These are phyloP conservation scores for Puccinia horiana DNA, from an alignment of 1,284 basidiomycete genomes.

Conservation along the genomic window DNA sequence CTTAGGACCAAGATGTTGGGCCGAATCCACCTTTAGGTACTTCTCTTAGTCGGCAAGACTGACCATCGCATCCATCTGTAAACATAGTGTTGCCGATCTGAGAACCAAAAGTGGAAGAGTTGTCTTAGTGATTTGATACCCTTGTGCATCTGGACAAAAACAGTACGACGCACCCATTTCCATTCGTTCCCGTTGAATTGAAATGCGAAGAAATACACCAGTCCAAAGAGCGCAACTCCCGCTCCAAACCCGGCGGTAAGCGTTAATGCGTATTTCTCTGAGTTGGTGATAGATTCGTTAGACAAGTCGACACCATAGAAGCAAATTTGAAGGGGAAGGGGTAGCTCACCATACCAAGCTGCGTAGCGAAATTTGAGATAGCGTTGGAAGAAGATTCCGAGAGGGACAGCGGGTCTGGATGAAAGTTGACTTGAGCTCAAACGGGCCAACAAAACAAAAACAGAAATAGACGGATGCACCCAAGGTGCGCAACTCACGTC, in stretches of 20 bases:
- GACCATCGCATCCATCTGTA: slow-evolving; percentile 20
- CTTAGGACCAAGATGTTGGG: not conserved
- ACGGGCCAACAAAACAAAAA: not conserved
- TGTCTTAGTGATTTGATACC: not conserved
- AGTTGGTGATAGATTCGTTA: not conserved
- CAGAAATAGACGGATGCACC: not conserved
- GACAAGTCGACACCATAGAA: not conserved
- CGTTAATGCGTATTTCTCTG: slow-evolving; percentile 46
- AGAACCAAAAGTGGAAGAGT: not conserved
- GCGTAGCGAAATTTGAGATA: slow-evolving; percentile 41
- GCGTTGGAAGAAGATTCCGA: slow-evolving; percentile 44
- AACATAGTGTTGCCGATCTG: slow-evolving; percentile 31
- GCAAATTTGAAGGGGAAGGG: not conserved
- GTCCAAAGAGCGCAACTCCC: slow-evolving; percentile 42
- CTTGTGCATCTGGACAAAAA: not conserved
- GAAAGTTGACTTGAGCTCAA: not conserved
- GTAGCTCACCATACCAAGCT: slow-evolving; percentile 45
- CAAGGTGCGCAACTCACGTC: slow-evolving; percentile 12
- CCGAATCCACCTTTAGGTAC: slow-evolving; percentile 27
- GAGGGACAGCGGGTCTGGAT: slow-evolving; percentile 29
- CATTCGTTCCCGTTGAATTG: slow-evolving; percentile 38
- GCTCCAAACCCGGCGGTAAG: slow-evolving; percentile 40
- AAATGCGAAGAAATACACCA: slow-evolving; percentile 45
- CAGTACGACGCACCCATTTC: slow-evolving; percentile 28
- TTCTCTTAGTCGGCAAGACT: slow-evolving; percentile 16